phyloP scores from a whole-genome alignment of 2,329 filamentous ascomycete genomes.

The Colletotrichum salicis region DNA sequence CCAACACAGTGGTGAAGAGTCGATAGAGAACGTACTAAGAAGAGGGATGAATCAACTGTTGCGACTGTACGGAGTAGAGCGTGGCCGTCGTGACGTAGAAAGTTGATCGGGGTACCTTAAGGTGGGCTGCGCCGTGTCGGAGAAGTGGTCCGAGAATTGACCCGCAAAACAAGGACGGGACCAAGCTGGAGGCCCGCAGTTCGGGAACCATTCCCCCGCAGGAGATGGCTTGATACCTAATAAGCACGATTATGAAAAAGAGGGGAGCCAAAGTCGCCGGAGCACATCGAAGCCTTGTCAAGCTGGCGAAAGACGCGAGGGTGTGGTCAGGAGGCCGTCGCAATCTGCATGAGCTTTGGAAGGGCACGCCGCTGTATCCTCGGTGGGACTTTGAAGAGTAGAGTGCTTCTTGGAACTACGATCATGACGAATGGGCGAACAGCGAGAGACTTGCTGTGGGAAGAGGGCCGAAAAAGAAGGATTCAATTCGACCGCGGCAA shows the following conservation, averaged over 20 bases:
- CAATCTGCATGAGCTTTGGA: neutral
- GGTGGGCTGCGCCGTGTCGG: constrained; percentile 13
- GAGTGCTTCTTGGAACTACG: neutral
- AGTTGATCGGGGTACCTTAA: neutral
- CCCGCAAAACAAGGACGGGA: constrained; percentile 32
- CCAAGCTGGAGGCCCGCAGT: constrained; percentile 1
- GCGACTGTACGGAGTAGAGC: too few species aligned
- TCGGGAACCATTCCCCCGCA: constrained; percentile 28
- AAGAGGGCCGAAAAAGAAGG: neutral
- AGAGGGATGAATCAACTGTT: too few species aligned
- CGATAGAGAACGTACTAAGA: too few species aligned
- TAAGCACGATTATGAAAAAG: neutral
- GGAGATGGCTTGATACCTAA: neutral
- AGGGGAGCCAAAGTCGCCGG: neutral
- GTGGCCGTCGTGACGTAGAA: neutral
- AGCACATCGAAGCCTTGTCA: neutral
- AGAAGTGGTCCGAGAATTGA: constrained; percentile 25
- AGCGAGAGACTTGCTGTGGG: neutral
- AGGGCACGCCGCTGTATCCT: constrained; percentile 2
- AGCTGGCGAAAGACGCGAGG: neutral
- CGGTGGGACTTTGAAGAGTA: constrained; percentile 9
- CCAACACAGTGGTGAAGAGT: too few species aligned
- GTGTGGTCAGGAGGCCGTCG: neutral
- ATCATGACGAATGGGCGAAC: neutral
- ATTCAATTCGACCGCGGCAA: constrained; percentile 10